Base-by-base conservation (phyloP, 148 eudicot genomes). In the Rhododendron vialii region DNA sequence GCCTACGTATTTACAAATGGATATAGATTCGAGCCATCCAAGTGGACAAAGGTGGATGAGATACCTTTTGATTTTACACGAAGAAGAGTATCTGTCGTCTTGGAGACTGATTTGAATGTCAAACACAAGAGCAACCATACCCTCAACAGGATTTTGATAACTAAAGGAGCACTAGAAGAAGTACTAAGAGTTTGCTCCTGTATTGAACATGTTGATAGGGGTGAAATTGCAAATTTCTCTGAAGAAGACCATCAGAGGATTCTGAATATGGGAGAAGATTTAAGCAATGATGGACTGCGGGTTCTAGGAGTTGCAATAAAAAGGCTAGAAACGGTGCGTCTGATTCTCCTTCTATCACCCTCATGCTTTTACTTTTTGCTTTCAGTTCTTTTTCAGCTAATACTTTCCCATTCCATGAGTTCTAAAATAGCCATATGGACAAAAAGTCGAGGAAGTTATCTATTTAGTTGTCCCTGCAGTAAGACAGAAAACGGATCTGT, bases 241-340 rank as follows among this genome's bases (percentile, higher is more conserved):
- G 18, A 28, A 30, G 90, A 91, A 80, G 88, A 90, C 88, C 82
- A 82, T 78, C 84, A 63, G 67, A 91, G 92, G 61, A 87, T 91
- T 84, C 81, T 71, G 86, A 87, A 36, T 41, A 90, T 87, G 84
- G 90, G 86, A 55, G 92, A 91, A 87, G 90, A 82, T 41, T 75
- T 91, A 0, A 90, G 90, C 89, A 87, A 87, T 41, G 88, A 90
- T 57, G 92, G 92, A 76, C 50, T 91, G 71, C 88, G 91, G 84
- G 92, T 91, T 74, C 80, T 91, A 7, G 93, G 92, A 82, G 90
- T 91, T 50, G 93, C 93, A 82, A 91, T 88, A 90, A 91, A 91
- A 76, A 88, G 80, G 65, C 81, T 91, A 41, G 83, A 85, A 81
- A 82, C 38, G 86, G 91, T 90, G 55, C 0, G 85, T 73, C 83